phyloP scores from a whole-genome alignment of 805 yeast genomes.

The Kurtzmaniella cleridarum region DNA sequence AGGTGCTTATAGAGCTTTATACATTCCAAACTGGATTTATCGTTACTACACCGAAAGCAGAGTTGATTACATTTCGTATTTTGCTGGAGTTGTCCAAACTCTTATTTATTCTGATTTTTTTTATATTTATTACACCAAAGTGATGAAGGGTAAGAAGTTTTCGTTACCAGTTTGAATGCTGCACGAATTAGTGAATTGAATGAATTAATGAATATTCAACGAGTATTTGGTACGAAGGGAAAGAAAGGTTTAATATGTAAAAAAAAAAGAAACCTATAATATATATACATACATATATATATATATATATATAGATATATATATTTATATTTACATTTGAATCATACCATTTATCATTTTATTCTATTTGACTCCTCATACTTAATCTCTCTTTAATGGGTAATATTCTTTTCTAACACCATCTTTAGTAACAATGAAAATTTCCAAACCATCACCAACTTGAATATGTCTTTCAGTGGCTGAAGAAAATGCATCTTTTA shows the following conservation, averaged over 20 bases:
- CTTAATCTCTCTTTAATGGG: constrained; percentile 85
- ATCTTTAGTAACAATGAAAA: constrained; percentile 85
- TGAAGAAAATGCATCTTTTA: constrained; percentile 89
- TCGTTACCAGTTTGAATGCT: constrained; percentile 59
- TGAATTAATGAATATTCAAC: not conserved
- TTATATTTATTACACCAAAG: constrained; percentile 76
- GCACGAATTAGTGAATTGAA: no score
- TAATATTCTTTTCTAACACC: constrained; percentile 81
- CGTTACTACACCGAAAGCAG: constrained; percentile 62
- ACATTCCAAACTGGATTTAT: constrained; percentile 94
- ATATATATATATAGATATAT: not conserved
- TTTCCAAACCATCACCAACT: constrained; percentile 95
- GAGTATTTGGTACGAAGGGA: no score
- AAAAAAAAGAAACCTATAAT: no score
- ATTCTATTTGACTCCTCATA: not conserved
- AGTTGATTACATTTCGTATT: constrained; percentile 64
- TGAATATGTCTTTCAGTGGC: constrained; percentile 98
- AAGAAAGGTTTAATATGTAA: no score
- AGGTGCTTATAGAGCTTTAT: constrained; percentile 84
- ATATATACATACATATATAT: not conserved
- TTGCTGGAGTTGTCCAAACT: constrained; percentile 84
- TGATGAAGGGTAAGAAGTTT: constrained; percentile 72
- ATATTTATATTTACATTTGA: not conserved
- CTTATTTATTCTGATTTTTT: constrained; percentile 90
- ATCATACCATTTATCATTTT: not conserved